Evolutionary conservation across 73 alveolate species (phyloP).

Genomic region (Breviolum minutum): DNA sequence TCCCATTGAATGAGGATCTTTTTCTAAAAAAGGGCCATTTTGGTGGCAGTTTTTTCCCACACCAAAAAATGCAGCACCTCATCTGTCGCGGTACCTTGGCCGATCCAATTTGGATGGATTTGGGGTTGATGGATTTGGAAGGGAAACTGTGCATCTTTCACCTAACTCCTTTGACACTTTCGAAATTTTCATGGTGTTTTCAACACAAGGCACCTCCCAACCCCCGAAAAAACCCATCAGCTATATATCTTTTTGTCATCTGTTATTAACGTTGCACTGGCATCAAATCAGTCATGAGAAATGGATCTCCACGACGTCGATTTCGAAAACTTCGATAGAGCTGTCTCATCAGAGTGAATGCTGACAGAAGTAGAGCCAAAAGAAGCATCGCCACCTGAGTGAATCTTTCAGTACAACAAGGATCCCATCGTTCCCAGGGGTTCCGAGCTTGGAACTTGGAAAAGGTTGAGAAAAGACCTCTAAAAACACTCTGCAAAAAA

Average conservation of each 20-base stretch:
- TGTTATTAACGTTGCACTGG: neutral
- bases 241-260: neutral
- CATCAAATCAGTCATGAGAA: slow-evolving; percentile 32
- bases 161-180: too few relatives aligned
- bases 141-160: too few relatives aligned
- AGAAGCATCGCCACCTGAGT: neutral
- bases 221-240: neutral
- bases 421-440: neutral
- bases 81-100: slow-evolving; percentile 15
- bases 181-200: neutral
- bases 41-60: too few relatives aligned
- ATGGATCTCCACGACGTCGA: neutral
- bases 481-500: too few relatives aligned
- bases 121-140: too few relatives aligned
- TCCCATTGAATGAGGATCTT: too few relatives aligned
- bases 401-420: neutral
- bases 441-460: too few relatives aligned
- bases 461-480: too few relatives aligned
- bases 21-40: too few relatives aligned
- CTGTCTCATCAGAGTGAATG: neutral
- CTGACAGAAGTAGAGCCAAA: neutral
- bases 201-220: neutral
- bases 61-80: neutral
- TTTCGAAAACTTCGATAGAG: neutral
- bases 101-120: too few relatives aligned